Percentiles rank a stretch among this genome's conserved stretches.
phyloP scores from a whole-genome alignment of 768 basidiomycete species.

The Kwoniella mangroviensis region DNA sequence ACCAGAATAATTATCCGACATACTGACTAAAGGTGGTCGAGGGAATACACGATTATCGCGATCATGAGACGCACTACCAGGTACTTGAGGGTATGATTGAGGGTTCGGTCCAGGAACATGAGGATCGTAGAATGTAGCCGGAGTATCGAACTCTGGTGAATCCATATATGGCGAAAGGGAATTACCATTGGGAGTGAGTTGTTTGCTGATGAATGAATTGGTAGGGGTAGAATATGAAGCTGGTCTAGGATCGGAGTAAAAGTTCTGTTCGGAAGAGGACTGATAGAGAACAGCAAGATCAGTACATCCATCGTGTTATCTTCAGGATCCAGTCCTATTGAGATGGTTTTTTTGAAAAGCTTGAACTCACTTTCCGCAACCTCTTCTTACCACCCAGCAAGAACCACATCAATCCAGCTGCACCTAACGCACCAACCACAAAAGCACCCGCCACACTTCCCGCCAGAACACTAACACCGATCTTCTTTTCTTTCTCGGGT shows the following conservation, averaged over 20 bases:
- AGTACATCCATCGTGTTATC: no score
- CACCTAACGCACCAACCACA: constrained; percentile 25
- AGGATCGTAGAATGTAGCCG: constrained; percentile 28
- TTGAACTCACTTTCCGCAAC: constrained; percentile 9
- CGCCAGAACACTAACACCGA: constrained; percentile 17
- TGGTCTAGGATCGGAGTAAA: constrained; percentile 30
- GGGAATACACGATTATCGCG: constrained; percentile 11
- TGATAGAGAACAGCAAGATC: constrained; percentile 2
- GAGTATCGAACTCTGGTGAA: constrained; percentile 26
- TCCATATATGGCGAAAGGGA: constrained; percentile 11
- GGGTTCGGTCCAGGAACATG: constrained; percentile 10
- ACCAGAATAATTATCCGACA: neutral
- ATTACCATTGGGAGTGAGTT: neutral
- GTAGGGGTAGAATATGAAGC: constrained; percentile 17
- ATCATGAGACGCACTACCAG: neutral
- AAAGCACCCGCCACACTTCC: constrained; percentile 37
- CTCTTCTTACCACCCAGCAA: constrained; percentile 4
- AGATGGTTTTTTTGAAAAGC: neutral
- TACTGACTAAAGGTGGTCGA: neutral
- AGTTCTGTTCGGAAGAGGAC: constrained; percentile 17
- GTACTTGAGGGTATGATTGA: constrained; percentile 17
- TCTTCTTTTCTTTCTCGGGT: neutral
- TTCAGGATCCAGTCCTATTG: no score
- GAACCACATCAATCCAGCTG: constrained; percentile 27
- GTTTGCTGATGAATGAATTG: constrained; percentile 16